Evolutionary conservation across 768 basidiomycete species (phyloP).

Genomic region (Russula emetica): DNA sequence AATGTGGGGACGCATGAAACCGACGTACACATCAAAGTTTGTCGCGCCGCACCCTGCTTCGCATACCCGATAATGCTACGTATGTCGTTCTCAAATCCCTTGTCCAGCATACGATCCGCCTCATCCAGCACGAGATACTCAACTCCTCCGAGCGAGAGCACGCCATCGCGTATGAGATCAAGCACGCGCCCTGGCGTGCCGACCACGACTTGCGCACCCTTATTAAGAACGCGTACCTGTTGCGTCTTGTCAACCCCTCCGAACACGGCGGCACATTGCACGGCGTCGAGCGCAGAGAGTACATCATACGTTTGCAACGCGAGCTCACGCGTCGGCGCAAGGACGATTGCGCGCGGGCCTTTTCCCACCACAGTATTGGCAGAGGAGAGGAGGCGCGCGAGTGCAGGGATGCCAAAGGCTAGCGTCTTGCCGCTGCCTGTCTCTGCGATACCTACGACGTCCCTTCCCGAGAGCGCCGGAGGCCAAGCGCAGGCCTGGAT

Average conservation of each 20-base stretch:
- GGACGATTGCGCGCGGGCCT: conserved; percentile 53
- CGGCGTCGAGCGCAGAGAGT: conserved; percentile 65
- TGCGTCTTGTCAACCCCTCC: conserved; percentile 91
- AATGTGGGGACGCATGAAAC: no score
- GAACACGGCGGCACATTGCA: conserved; percentile 83
- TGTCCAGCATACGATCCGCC: conserved; percentile 97
- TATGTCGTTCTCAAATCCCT: conserved; percentile 98
- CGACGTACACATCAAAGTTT: conserved; percentile 88
- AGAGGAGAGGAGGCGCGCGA: conserved; percentile 56
- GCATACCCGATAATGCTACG: conserved; percentile 78
- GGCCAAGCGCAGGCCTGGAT: conserved; percentile 97
- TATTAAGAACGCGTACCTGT: conserved; percentile 66
- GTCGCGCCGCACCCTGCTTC: conserved; percentile 62
- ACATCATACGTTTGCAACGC: conserved; percentile 93
- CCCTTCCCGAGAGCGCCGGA: conserved; percentile 69
- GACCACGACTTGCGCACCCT: conserved; percentile 72
- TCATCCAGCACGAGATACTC: conserved; percentile 93
- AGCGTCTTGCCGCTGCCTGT: conserved; percentile 98
- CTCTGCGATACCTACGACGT: conserved; percentile 95
- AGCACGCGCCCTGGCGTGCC: conserved; percentile 93
- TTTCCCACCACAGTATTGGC: conserved; percentile 33
- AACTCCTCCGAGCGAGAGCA: conserved; percentile 82
- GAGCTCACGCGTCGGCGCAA: conserved; percentile 94
- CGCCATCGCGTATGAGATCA: conserved; percentile 86
- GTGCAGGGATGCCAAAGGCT: conserved; percentile 90